Percentiles rank a stretch among this genome's conserved stretches.
These are phyloP conservation scores for Tuber indicum DNA, from an alignment of 495 filamentous ascomycete species.

Conservation along the genomic window DNA sequence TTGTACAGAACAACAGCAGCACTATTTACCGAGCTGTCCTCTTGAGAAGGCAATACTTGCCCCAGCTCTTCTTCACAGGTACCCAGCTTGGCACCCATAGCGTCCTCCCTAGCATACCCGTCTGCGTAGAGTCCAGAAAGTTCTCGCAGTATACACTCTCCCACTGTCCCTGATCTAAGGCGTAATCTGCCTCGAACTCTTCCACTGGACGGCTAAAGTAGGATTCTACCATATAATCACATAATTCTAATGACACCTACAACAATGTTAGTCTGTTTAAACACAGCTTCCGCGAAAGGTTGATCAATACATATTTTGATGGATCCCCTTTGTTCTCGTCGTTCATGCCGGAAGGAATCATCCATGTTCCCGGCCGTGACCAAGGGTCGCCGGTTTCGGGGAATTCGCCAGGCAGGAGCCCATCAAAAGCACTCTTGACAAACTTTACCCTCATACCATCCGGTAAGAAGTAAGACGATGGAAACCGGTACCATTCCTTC, in stretches of 20 bases:
- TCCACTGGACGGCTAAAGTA: conserved; percentile 58
- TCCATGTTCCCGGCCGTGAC: conserved; percentile 61
- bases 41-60: conserved; percentile 38
- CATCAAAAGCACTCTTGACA: conserved; percentile 79
- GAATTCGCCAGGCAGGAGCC: conserved; percentile 88
- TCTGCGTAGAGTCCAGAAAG: conserved; percentile 75
- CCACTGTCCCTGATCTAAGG: conserved; percentile 64
- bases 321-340: conserved; percentile 81
- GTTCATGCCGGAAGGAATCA: conserved; percentile 80
- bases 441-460: conserved; percentile 73
- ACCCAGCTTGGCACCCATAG: conserved; percentile 65
- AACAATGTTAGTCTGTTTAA: not conserved
- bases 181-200: conserved; percentile 66
- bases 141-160: conserved; percentile 61
- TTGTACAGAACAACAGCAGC: not conserved
- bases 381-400: conserved; percentile 54
- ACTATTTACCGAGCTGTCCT: not conserved
- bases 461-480: conserved; percentile 85
- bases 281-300: not conserved
- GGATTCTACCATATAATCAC: conserved; percentile 82
- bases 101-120: conserved; percentile 65
- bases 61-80: conserved; percentile 30
- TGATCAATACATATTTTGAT: conserved; percentile 65
- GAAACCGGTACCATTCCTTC: conserved; percentile 99
- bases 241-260: conserved; percentile 62